phyloP scores from a whole-genome alignment of 106 monocot species.

The Acorus gramineus region DNA sequence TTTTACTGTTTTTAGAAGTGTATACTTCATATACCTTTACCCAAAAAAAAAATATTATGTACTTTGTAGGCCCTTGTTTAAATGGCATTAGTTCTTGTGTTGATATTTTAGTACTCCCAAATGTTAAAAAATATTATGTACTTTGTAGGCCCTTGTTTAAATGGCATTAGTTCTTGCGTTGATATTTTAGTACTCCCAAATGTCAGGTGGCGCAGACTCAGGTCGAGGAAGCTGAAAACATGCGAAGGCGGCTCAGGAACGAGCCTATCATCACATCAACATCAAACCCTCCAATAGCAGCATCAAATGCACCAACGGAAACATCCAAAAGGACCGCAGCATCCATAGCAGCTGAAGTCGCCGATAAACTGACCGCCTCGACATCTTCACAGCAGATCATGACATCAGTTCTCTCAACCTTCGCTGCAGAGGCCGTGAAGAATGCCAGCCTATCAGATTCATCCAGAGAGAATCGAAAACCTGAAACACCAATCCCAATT shows the following conservation, averaged over 20 bases:
- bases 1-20: too few species aligned
- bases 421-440: constrained; percentile 76
- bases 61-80: not conserved
- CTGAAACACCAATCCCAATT: constrained; percentile 20
- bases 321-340: constrained; percentile 44
- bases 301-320: constrained; percentile 20
- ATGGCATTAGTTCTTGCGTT: too few species aligned
- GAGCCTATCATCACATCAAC: constrained; percentile 28
- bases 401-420: constrained; percentile 85
- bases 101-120: too few species aligned
- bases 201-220: constrained; percentile 71
- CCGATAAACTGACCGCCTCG: constrained; percentile 81
- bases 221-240: constrained; percentile 61
- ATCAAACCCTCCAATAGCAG: constrained; percentile 2
- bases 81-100: too few species aligned
- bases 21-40: not conserved
- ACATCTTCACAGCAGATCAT: constrained; percentile 89
- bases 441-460: constrained; percentile 24
- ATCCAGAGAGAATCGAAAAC: constrained; percentile 12
- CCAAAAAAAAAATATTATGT: not conserved
- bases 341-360: constrained; percentile 78
- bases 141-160: not conserved
- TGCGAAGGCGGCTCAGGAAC: constrained; percentile 67
- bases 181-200: too few species aligned
- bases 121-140: not conserved